Conservation (phyloP, 768 basidiomycete species). For the Mycena sanguinolenta region DNA sequence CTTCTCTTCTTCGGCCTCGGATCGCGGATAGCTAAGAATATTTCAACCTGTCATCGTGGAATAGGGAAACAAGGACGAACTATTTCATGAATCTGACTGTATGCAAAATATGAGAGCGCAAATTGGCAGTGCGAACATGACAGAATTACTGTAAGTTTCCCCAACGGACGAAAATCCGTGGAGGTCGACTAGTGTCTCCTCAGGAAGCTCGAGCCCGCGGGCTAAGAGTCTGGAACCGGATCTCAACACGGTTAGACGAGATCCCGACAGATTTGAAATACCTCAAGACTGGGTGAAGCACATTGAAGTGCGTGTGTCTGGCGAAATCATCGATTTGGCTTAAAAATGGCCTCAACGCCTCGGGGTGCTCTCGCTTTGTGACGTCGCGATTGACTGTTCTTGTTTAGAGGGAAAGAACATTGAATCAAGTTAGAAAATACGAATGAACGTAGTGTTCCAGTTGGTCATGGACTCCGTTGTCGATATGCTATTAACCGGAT, state of each 20-base stretch:
- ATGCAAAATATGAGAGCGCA: constrained; percentile 3
- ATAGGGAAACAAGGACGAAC: constrained; percentile 47
- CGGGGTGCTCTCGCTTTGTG: constrained; percentile 62
- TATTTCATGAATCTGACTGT: constrained; percentile 78
- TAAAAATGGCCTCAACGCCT: constrained; percentile 61
- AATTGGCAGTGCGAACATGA: neutral
- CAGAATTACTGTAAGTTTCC: constrained; percentile 55
- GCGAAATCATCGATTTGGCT: constrained; percentile 66
- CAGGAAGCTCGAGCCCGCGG: constrained; percentile 65
- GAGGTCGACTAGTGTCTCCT: constrained; percentile 63
- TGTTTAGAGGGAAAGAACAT: neutral
- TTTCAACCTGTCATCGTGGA: neutral
- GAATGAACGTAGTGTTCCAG: constrained; percentile 74
- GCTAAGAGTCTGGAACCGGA: constrained; percentile 56
- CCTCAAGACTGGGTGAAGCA: constrained; percentile 65
- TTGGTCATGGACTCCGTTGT: constrained; percentile 73
- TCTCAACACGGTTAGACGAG: neutral
- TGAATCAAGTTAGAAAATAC: constrained; percentile 29
- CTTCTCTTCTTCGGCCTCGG: constrained; percentile 61
- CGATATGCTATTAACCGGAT: constrained; percentile 61
- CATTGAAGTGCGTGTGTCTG: constrained; percentile 63
- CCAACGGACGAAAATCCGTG: constrained; percentile 59
- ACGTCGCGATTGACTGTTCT: constrained; percentile 65
- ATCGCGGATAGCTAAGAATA: constrained; percentile 60
- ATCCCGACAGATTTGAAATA: constrained; percentile 25